Evolutionary conservation across 345 rosid genomes (phyloP).

Genomic region (Citrus hindsii): DNA sequence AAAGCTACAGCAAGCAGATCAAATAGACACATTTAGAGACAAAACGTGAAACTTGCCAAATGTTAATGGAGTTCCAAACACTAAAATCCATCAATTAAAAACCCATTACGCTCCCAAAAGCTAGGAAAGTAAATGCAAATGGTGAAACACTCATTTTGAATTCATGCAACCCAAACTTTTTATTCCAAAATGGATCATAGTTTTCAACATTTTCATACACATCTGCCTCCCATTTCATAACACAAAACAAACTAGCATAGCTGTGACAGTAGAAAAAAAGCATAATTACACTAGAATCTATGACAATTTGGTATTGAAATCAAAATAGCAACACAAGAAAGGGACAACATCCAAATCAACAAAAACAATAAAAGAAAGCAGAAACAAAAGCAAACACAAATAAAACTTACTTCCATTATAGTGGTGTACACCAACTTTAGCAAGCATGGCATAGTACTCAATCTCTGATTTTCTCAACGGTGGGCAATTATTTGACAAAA

Average conservation of each 20-base stretch:
- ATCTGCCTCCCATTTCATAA: neutral
- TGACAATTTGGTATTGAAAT: neutral
- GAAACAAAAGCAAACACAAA: neutral
- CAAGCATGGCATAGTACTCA: conserved; percentile 78
- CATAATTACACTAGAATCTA: neutral
- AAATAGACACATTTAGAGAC: neutral
- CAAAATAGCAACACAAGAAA: neutral
- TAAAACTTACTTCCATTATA: conserved; percentile 67
- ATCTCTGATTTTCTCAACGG: conserved; percentile 81
- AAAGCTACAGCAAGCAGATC: neutral
- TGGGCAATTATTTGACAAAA: conserved; percentile 66
- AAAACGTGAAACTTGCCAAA: neutral
- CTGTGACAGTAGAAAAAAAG: neutral
- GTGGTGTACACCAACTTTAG: conserved; percentile 79
- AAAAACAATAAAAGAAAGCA: neutral
- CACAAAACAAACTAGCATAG: neutral
- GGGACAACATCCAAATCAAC: neutral
- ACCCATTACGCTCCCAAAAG: neutral
- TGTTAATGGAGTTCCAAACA: neutral
- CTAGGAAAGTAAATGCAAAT: neutral
- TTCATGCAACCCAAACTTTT: neutral
- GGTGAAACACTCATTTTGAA: neutral
- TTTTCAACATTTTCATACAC: neutral
- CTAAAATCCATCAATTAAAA: neutral
- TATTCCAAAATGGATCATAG: neutral